Evolutionary conservation across 1,139 yeast genomes (phyloP).

Genomic region (Magnusiomyces clavatus): DNA sequence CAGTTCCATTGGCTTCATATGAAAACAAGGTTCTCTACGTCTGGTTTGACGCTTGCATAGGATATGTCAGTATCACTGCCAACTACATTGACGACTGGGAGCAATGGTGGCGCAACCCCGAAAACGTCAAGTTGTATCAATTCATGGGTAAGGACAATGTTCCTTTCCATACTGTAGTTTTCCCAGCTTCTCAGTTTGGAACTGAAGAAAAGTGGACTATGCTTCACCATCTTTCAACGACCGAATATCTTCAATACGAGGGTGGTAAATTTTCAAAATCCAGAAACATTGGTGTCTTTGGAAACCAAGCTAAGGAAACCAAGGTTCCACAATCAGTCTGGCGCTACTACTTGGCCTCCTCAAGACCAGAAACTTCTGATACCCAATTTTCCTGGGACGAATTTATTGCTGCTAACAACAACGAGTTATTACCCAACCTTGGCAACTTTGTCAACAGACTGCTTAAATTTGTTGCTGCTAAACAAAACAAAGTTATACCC

Average conservation of each 20-base stretch:
- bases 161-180: slow-evolving; percentile 96
- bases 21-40: slow-evolving; percentile 89
- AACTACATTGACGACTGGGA: slow-evolving; percentile 78
- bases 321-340: slow-evolving; percentile 90
- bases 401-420: slow-evolving; percentile 86
- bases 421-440: slow-evolving; percentile 86
- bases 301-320: slow-evolving; percentile 92
- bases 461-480: slow-evolving; percentile 81
- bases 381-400: slow-evolving; percentile 97
- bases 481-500: slow-evolving; percentile 88
- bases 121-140: slow-evolving; percentile 77
- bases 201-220: slow-evolving; percentile 85
- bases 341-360: slow-evolving; percentile 90
- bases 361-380: slow-evolving; percentile 93
- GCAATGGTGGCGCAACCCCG: slow-evolving; percentile 90
- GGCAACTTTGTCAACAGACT: slow-evolving; percentile 96
- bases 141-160: slow-evolving; percentile 99
- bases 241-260: slow-evolving; percentile 95
- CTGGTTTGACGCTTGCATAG: slow-evolving; percentile 98
- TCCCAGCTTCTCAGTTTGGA: slow-evolving; percentile 90
- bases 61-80: slow-evolving; percentile 93
- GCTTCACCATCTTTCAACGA: slow-evolving; percentile 84
- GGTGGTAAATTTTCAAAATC: slow-evolving; percentile 97
- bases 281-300: slow-evolving; percentile 95
- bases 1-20: slow-evolving; percentile 76